Conservation (phyloP, 768 basidiomycete species). For the Myochromella boudieri region DNA sequence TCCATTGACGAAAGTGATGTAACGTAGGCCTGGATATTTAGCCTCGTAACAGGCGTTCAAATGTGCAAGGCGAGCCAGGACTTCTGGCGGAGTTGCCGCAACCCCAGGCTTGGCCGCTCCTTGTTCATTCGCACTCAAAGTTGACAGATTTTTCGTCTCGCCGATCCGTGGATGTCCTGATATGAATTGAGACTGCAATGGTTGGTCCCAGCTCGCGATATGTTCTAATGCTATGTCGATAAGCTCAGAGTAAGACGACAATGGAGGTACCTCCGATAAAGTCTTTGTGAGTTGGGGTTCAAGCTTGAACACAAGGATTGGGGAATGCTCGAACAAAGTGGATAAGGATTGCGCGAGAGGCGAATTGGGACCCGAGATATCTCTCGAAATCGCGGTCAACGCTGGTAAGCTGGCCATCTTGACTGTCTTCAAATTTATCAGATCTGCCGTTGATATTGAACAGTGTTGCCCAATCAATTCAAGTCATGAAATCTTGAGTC, state of each 20-base stretch:
- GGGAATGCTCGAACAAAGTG: slow-evolving; percentile 54
- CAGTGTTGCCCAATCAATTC: no score
- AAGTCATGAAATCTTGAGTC: no score
- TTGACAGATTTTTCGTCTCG: slow-evolving; percentile 72
- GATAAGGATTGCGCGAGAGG: slow-evolving; percentile 31
- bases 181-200: slow-evolving; percentile 62
- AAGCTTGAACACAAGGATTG: slow-evolving; percentile 46
- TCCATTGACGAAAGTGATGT: slow-evolving; percentile 93
- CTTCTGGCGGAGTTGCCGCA: slow-evolving; percentile 65
- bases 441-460: no score
- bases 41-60: slow-evolving; percentile 80
- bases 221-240: slow-evolving; percentile 51
- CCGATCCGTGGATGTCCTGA: slow-evolving; percentile 90
- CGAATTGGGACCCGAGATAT: slow-evolving; percentile 30
- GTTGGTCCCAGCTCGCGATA: slow-evolving; percentile 53
- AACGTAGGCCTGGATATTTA: slow-evolving; percentile 72
- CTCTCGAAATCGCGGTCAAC: slow-evolving; percentile 30
- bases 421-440: no score
- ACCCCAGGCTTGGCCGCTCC: slow-evolving; percentile 39
- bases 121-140: slow-evolving; percentile 80
- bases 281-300: slow-evolving; percentile 45
- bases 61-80: slow-evolving; percentile 68
- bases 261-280: slow-evolving; percentile 23
- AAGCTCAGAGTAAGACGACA: slow-evolving; percentile 50
- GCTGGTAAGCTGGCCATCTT: slow-evolving; percentile 29